A percentile compares a stretch with the other conserved stretches of the same genome.
phyloP scores from a whole-genome alignment of 1,284 basidiomycete species.

The Cryptococcus wingfieldii region DNA sequence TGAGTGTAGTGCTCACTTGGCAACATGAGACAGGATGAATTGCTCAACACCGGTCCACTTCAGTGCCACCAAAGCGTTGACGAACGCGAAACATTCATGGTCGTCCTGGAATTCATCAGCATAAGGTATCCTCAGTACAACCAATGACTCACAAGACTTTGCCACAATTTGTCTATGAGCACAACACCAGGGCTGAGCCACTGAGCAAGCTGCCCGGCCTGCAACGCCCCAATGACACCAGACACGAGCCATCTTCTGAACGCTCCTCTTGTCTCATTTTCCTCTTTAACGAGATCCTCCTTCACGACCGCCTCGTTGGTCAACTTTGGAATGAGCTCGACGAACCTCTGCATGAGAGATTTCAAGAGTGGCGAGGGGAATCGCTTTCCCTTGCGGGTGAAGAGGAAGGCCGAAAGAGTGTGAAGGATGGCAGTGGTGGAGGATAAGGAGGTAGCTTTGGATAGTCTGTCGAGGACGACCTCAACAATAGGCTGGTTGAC shows the following conservation, averaged over 20 bases:
- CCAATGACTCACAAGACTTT: conserved; percentile 29
- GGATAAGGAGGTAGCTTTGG: neutral
- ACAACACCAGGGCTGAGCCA: conserved; percentile 48
- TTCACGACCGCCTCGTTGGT: conserved; percentile 6
- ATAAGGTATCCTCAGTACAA: neutral
- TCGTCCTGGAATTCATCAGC: conserved; percentile 15
- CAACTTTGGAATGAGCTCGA: conserved; percentile 16
- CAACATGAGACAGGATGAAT: conserved; percentile 45
- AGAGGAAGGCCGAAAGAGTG: conserved; percentile 51
- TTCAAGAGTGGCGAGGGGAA: conserved; percentile 53
- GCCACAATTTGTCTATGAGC: conserved; percentile 45
- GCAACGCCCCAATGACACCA: conserved; percentile 31
- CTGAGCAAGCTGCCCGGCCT: conserved; percentile 45
- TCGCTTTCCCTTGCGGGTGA: conserved; percentile 48
- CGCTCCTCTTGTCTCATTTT: conserved; percentile 1
- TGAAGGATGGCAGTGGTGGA: conserved; percentile 24
- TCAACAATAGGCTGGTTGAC: conserved; percentile 62
- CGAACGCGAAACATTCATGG: conserved; percentile 38
- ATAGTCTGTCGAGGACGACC: conserved; percentile 29
- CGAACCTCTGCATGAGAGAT: conserved; percentile 38
- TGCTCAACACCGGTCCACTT: conserved; percentile 49
- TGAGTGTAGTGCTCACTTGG: conserved; percentile 20
- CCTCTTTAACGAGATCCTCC: neutral
- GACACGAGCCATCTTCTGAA: conserved; percentile 33
- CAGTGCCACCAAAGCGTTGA: conserved; percentile 38